Conservation (phyloP, 2,329 filamentous ascomycete species). For the Biscogniauxia marginata region DNA sequence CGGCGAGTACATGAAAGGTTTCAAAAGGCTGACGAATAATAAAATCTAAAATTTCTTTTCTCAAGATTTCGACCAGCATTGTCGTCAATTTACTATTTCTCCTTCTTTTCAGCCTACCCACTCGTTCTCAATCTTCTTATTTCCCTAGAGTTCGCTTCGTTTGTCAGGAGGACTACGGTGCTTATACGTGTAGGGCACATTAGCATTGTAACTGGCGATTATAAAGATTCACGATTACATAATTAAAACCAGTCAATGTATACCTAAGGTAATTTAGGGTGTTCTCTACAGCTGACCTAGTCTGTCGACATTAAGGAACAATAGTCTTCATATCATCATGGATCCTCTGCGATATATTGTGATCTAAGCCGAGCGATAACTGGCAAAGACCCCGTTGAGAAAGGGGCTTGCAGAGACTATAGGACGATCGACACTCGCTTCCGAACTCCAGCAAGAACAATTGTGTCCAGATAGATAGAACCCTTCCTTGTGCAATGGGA, state of each 20-base stretch:
- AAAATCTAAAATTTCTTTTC: too few species aligned
- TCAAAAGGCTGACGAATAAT: too few species aligned
- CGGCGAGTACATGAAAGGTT: too few species aligned
- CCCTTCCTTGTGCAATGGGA: conserved; percentile 26
- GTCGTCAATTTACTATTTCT: too few species aligned
- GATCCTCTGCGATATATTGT: conserved; percentile 23
- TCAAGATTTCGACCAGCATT: too few species aligned
- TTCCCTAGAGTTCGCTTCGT: too few species aligned
- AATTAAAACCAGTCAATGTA: background rate
- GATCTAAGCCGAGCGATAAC: conserved; percentile 6
- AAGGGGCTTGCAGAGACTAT: background rate
- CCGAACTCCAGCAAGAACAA: conserved; percentile 42
- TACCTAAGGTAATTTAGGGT: background rate
- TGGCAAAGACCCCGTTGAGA: conserved; percentile 12
- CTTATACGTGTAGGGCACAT: background rate
- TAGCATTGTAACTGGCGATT: background rate
- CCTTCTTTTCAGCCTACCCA: too few species aligned
- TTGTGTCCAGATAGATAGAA: conserved; percentile 42
- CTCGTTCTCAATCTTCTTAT: too few species aligned
- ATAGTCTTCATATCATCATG: conserved; percentile 23
- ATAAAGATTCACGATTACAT: background rate
- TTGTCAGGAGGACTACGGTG: too few species aligned
- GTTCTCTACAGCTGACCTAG: background rate
- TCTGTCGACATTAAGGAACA: background rate
- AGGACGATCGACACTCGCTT: conserved; percentile 9